Evolutionary conservation across 2,329 filamentous ascomycete species (phyloP).

Genomic region (Diaporthe ampelina): DNA sequence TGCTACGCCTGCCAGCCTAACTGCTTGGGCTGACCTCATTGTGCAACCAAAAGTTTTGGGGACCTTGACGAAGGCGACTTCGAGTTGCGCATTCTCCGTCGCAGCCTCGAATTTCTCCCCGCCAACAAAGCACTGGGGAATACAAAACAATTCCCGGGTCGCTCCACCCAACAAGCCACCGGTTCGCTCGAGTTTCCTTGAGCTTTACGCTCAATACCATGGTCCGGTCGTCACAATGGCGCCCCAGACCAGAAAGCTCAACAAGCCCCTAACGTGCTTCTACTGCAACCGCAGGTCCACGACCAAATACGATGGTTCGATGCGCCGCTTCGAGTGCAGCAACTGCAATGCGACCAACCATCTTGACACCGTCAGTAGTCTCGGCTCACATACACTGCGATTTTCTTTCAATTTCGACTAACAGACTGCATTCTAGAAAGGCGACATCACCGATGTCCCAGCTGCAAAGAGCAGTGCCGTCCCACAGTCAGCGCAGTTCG

Average conservation of each 20-base stretch:
- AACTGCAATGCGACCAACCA: constrained; percentile 90
- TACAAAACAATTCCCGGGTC: constrained; percentile 32
- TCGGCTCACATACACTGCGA: not conserved
- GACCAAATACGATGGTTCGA: constrained; percentile 68
- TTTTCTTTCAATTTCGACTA: not conserved
- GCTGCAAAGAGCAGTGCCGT: constrained; percentile 66
- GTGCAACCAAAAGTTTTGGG: constrained; percentile 34
- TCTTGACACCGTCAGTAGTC: constrained; percentile 79
- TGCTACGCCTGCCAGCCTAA: not conserved
- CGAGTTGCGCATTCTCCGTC: constrained; percentile 4
- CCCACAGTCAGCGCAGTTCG: constrained; percentile 62
- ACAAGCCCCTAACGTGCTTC: constrained; percentile 77
- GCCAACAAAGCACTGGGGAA: constrained; percentile 34
- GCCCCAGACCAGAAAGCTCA: constrained; percentile 49
- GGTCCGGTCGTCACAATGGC: constrained; percentile 53
- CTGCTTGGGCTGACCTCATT: constrained; percentile 16
- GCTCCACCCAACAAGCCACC: not conserved
- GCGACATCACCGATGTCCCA: constrained; percentile 91
- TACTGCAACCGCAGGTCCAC: constrained; percentile 82
- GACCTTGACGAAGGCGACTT: constrained; percentile 27
- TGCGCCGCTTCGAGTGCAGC: constrained; percentile 79
- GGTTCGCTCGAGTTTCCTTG: constrained; percentile 1
- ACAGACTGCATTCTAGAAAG: constrained; percentile 68
- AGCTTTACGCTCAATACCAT: constrained; percentile 25
- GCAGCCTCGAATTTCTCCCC: constrained; percentile 24